Conservation (phyloP, 352 stramenopile genomes). For the Achlya hypogyna region DNA sequence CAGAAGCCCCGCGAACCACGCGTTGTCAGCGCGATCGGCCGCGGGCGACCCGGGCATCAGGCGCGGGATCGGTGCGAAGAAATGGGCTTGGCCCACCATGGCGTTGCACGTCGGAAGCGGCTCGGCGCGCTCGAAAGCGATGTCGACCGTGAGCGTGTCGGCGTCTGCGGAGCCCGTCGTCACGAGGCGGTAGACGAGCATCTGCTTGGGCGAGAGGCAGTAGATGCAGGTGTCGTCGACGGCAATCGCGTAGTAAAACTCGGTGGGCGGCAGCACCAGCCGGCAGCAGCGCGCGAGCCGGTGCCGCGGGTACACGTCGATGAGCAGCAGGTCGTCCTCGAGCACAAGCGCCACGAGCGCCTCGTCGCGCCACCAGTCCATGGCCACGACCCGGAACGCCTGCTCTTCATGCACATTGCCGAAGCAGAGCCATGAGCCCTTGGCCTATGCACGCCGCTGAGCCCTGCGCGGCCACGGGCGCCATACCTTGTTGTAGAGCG, state of each 20-base stretch:
- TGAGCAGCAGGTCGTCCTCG: slow-evolving; percentile 40
- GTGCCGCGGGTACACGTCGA: slow-evolving; percentile 65
- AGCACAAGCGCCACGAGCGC: slow-evolving; percentile 44
- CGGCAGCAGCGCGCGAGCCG: slow-evolving; percentile 29
- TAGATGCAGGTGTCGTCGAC: slow-evolving; percentile 29
- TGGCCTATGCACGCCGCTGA: slow-evolving; percentile 16
- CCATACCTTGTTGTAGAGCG: slow-evolving; percentile 41
- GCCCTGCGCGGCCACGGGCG: not conserved
- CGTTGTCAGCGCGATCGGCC: not conserved
- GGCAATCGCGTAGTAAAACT: not conserved
- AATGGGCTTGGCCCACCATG: not conserved
- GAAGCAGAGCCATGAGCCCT: slow-evolving; percentile 73
- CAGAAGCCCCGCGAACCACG: slow-evolving; percentile 53
- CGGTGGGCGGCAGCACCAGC: not conserved
- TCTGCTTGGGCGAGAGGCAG: slow-evolving; percentile 42
- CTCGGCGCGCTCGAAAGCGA: slow-evolving; percentile 2
- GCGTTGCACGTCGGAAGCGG: slow-evolving; percentile 11
- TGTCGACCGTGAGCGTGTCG: not conserved
- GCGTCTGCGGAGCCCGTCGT: not conserved
- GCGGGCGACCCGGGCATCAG: not conserved
- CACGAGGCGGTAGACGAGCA: slow-evolving; percentile 26
- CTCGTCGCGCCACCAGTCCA: slow-evolving; percentile 61
- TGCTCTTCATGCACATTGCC: slow-evolving; percentile 80
- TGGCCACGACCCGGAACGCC: slow-evolving; percentile 50
- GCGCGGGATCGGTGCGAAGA: slow-evolving; percentile 14